phyloP scores from a whole-genome alignment of 352 stramenopile species.

The Phytophthora megakarya region DNA sequence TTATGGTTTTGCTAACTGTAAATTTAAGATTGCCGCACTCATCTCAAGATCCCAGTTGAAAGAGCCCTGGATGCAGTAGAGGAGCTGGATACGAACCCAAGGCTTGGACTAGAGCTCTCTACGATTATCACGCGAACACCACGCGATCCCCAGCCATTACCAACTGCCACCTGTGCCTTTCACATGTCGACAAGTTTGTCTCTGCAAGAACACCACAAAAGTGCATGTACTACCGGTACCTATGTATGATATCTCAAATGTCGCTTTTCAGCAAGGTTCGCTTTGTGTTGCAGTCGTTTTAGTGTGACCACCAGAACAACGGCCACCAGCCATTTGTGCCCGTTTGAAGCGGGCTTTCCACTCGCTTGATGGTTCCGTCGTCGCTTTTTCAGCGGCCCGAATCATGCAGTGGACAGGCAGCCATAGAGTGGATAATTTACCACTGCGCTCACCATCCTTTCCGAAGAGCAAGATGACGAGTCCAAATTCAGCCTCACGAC shows the following conservation, averaged over 20 bases:
- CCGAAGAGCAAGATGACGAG: constrained; percentile 16
- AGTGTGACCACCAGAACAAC: neutral
- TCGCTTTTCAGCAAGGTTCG: neutral
- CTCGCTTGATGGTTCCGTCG: constrained; percentile 6
- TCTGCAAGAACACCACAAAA: constrained; percentile 1
- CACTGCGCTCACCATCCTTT: constrained; percentile 29
- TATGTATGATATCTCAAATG: too few relatives aligned
- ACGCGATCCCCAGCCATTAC: constrained; percentile 20
- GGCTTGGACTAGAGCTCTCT: constrained; percentile 7
- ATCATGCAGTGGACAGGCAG: constrained; percentile 20
- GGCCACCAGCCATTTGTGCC: constrained; percentile 24
- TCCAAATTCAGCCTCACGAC: constrained; percentile 1
- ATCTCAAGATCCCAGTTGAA: neutral
- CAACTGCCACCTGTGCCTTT: constrained; percentile 11
- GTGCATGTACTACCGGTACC: neutral
- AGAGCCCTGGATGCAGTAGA: constrained; percentile 25
- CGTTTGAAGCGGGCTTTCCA: constrained; percentile 16
- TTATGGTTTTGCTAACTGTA: too few relatives aligned
- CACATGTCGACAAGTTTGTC: constrained; percentile 4
- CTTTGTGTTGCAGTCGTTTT: too few relatives aligned
- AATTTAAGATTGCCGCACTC: neutral
- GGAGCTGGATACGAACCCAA: constrained; percentile 8
- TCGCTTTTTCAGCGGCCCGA: too few relatives aligned
- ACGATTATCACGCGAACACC: constrained; percentile 18
- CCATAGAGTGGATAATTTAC: constrained; percentile 28